Base-by-base conservation (phyloP, 805 yeast species). In the Clavispora phyllophila region DNA sequence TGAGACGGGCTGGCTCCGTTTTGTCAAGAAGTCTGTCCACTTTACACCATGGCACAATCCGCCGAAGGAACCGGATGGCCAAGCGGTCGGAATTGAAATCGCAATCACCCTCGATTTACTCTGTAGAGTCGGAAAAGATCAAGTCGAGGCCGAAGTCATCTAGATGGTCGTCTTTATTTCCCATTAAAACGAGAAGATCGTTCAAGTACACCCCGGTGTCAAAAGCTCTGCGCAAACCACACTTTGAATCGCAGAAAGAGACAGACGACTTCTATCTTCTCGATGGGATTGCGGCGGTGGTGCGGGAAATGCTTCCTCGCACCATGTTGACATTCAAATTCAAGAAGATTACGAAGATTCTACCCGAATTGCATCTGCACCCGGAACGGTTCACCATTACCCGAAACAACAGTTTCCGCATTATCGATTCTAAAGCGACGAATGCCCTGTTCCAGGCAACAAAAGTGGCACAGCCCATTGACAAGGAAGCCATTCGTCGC, bases 171-270 rank as follows among this genome's bases (percentile, higher is more conserved):
- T 66, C 60, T 32, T 33, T 57, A 22, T 68, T 67, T 39, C 72
- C 72, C 5, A 68, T 68, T 5, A 60, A 53, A 36, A 49, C 72
- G 32, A 60, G 55, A 28, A 60, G 62, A 1, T 66, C 72, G 1
- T 60, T 66, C 41, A 42, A 43, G 23, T 63, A 63, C 45, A 46
- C 53, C 18, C 45, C 58, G 2, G 38, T 55, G 7, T 36, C 41
- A 22, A 14, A 42, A 36, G 55, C 56, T 43, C n/a, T 41, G 37
- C 39, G 36, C 44, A n/a, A 56, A 59, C 33, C 33, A 6, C 7
- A 9, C 33, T 67, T 53, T 36, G 22, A 19, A 4, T 44, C 46
- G 5, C 53, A 45, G 26, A 43, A 41, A 9, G 57, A 53, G 10
- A 41, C 54, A 10, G 49, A 47, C 27, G 32, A 49, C 40, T 44